Conservation (phyloP, 2,329 filamentous ascomycete genomes). For the Cadophora malorum region DNA sequence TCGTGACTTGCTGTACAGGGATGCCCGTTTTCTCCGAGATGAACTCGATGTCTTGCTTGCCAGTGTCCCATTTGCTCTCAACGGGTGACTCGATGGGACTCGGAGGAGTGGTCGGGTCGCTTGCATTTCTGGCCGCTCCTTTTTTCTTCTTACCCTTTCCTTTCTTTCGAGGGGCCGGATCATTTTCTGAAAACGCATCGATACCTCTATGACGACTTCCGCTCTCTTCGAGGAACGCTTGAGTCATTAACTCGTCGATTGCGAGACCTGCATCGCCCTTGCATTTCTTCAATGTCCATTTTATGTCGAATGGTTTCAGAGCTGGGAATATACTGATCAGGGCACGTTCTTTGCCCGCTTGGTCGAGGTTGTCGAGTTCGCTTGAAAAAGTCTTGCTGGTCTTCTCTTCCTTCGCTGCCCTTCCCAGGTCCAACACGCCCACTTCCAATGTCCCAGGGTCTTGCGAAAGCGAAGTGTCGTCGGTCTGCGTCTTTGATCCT, state of each 20-base stretch:
- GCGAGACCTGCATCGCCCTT: conserved; percentile 71
- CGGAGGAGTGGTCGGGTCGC: conserved; percentile 7
- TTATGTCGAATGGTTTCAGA: conserved; percentile 69
- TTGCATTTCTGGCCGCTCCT: conserved; percentile 41
- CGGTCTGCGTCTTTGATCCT: conserved; percentile 41
- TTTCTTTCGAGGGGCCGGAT: conserved; percentile 46
- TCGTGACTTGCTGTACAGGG: conserved; percentile 56
- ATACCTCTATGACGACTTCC: conserved; percentile 72
- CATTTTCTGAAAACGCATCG: conserved; percentile 76
- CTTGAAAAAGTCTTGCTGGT: conserved; percentile 29
- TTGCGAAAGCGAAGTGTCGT: conserved; percentile 42
- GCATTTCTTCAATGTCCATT: conserved; percentile 70
- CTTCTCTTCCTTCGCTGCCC: conserved; percentile 56
- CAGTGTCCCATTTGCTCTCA: conserved; percentile 64
- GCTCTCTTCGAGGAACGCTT: conserved; percentile 76
- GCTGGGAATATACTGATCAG: conserved; percentile 76
- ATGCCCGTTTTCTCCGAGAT: conserved; percentile 58
- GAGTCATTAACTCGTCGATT: conserved; percentile 81
- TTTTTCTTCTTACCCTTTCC: conserved; percentile 50
- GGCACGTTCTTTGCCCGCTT: conserved; percentile 66
- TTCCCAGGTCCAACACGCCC: conserved; percentile 35
- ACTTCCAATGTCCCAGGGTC: conserved; percentile 38
- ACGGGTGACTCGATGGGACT: conserved; percentile 14
- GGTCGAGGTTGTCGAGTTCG: conserved; percentile 52
- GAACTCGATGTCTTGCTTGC: conserved; percentile 64